Percentiles rank a stretch among this genome's conserved stretches.
Evolutionary conservation across 2,329 filamentous ascomycete species (phyloP).

Genomic region (Apiospora saccharicola): DNA sequence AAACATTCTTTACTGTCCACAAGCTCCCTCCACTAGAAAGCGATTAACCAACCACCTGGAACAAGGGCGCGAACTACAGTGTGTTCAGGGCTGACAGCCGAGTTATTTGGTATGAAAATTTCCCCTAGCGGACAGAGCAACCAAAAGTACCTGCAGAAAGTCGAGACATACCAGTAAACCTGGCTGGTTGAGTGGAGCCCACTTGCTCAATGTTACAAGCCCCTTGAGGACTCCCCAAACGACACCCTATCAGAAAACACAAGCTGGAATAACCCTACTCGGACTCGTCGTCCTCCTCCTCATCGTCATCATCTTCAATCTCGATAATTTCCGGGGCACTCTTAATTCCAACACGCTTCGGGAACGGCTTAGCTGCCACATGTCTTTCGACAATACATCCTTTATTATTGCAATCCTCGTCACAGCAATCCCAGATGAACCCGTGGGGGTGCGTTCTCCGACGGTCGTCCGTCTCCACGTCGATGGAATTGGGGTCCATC

Average conservation of each 20-base stretch:
- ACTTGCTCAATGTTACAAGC: background rate
- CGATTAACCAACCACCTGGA: too few relatives aligned
- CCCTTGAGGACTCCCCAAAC: background rate
- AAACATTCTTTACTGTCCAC: too few relatives aligned
- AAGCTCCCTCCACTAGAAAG: too few relatives aligned
- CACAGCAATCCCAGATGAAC: conserved; percentile 24
- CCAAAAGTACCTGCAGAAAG: too few relatives aligned
- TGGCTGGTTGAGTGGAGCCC: background rate
- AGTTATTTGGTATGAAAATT: too few relatives aligned
- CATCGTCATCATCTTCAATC: background rate
- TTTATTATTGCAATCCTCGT: background rate
- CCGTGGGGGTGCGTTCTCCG: background rate
- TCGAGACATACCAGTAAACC: background rate
- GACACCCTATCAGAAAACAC: background rate
- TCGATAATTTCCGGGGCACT: background rate
- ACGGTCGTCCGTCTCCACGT: conserved; percentile 11
- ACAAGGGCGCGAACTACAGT: too few relatives aligned
- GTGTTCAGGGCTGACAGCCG: too few relatives aligned
- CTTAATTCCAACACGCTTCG: background rate
- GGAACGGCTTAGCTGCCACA: background rate
- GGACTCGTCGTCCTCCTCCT: background rate
- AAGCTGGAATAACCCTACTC: background rate
- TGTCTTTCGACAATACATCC: conserved; percentile 7
- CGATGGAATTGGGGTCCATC: background rate
- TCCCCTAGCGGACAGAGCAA: too few relatives aligned